Evolutionary conservation across 2,329 filamentous ascomycete species (phyloP), one percentile per base, ranked within the genome.

Genomic region (Colletotrichum sublineola): DNA sequence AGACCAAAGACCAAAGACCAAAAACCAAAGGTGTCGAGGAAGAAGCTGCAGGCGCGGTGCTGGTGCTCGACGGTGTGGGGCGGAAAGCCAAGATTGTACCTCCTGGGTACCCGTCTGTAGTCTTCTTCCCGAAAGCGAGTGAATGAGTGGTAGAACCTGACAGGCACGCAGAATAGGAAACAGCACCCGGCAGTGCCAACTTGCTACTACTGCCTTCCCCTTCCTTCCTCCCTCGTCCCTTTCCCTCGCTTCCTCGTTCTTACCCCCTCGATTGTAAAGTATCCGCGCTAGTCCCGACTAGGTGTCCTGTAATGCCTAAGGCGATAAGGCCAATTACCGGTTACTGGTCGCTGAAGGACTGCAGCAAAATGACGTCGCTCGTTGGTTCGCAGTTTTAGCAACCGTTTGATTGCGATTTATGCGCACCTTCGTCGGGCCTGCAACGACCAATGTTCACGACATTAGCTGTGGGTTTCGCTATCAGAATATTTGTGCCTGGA

Each of bases 41-140:
- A 62, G 61, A 56, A 63, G 66, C 69, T 72, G 66, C 66, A 69
- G 74, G 63, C 74, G 74, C 40, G 20, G 12, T 50, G 44, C 31
- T 46, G 42, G 44, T 38, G 40, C 60, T 50, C 15, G 29, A n/a
- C n/a, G 53, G 46, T 50, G 60, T 50, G 61, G 61, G 61, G 46
- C 29, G 72, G 36, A 44, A 38, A 50, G 52, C 50, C 61, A 29
- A 44, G 36, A 36, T 58, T 29, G 63, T 40, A 61, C 68, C 58
- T 68, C 63, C 68, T 44, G n/a, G n/a, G 52, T 24, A 24, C 24
- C 24, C 24, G 24, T 24, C 24, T 24, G 24, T 24, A 24, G 24
- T 24, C 24, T 24, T 50, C 52, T 63, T 63, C 2, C 44, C 61
- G 38, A 36, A n/a, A 53, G 46, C 46, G 50, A 53, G 29, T 18